Evolutionary conservation across 192 early-diverging fungal genomes (phyloP).

Genomic region (Lobosporangium transversale): DNA sequence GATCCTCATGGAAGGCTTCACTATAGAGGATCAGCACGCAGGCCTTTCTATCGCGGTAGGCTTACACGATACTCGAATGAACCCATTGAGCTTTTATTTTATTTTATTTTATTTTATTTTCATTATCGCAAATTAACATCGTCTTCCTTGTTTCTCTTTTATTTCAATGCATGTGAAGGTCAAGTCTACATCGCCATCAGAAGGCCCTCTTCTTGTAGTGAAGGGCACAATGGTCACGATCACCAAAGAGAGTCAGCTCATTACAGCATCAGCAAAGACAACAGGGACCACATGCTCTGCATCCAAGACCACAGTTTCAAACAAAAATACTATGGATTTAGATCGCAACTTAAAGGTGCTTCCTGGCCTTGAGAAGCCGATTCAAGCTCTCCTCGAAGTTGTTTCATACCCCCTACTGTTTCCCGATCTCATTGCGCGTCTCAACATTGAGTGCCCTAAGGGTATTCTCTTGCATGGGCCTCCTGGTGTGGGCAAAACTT

Average conservation of each 20-base stretch:
- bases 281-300: not conserved
- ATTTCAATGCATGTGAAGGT: too few relatives aligned
- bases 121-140: not conserved
- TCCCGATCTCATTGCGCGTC: conserved; percentile 62
- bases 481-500: conserved; percentile 96
- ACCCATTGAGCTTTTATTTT: too few relatives aligned
- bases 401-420: conserved; percentile 81
- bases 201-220: conserved; percentile 12
- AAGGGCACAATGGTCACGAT: conserved; percentile 34
- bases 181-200: not conserved
- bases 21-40: conserved; percentile 8
- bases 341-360: conserved; percentile 30
- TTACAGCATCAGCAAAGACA: not conserved
- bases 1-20: conserved; percentile 15
- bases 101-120: not conserved
- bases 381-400: conserved; percentile 77
- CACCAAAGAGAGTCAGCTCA: not conserved
- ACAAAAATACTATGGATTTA: not conserved
- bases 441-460: conserved; percentile 86
- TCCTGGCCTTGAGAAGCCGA: conserved; percentile 80
- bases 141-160: too few relatives aligned
- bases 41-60: conserved; percentile 30
- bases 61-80: too few relatives aligned
- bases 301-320: not conserved
- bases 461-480: conserved; percentile 91